Evolutionary conservation across 306 rosid genomes (phyloP).

Genomic region (Trifolium dubium): DNA sequence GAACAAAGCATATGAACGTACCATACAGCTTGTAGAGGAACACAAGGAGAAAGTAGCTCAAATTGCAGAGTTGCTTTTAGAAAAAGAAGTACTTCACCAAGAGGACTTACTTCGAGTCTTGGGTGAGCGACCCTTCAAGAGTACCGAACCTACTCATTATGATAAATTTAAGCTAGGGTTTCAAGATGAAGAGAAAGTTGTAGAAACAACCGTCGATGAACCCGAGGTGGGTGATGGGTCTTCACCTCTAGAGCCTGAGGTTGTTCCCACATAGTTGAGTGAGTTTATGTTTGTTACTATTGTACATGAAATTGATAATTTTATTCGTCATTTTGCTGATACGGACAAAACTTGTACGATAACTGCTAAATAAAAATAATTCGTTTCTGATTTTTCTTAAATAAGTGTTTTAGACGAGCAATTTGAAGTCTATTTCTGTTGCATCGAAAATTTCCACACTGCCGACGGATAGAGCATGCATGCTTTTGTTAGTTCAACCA

Average conservation of each 20-base stretch:
- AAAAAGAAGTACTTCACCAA: slow-evolving; percentile 96
- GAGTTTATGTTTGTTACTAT: slow-evolving; percentile 7
- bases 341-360: slow-evolving; percentile 40
- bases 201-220: slow-evolving; percentile 43
- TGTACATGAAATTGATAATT: slow-evolving; percentile 59
- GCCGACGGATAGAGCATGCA: background rate
- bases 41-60: slow-evolving; percentile 79
- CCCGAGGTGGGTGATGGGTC: slow-evolving; percentile 64
- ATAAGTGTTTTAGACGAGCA: background rate
- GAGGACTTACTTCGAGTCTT: slow-evolving; percentile 68
- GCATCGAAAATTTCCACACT: slow-evolving; percentile 19
- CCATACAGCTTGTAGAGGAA: slow-evolving; percentile 65
- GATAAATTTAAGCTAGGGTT: slow-evolving; percentile 80
- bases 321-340: slow-evolving; percentile 33
- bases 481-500: background rate
- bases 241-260: slow-evolving; percentile 76
- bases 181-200: slow-evolving; percentile 46
- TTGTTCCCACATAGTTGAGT: slow-evolving; percentile 62
- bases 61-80: slow-evolving; percentile 87
- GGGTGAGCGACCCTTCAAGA: slow-evolving; percentile 78
- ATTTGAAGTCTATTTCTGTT: background rate
- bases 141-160: slow-evolving; percentile 62
- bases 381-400: slow-evolving; percentile 18
- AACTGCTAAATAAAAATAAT: slow-evolving; percentile 32
- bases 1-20: slow-evolving; percentile 64